phyloP scores from a whole-genome alignment of 1,284 basidiomycete species.

The Afroboletus lepidellus region DNA sequence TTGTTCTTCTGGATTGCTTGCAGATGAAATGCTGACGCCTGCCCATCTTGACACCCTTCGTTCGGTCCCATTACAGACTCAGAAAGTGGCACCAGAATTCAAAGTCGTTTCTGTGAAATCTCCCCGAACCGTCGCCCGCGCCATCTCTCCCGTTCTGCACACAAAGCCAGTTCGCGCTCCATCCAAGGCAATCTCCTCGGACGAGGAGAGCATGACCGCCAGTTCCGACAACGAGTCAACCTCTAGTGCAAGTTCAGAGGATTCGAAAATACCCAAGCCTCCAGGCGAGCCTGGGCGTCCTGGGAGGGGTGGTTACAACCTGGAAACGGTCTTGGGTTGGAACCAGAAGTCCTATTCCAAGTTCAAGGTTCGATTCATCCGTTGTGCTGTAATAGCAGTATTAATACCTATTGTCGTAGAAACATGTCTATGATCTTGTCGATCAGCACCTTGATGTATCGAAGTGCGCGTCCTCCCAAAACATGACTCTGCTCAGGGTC shows the following conservation, averaged over 20 bases:
- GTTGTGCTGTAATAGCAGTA: background rate
- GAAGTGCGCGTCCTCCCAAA: constrained; percentile 9
- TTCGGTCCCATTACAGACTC: background rate
- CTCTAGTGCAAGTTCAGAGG: background rate
- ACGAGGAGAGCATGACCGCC: background rate
- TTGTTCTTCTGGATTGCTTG: background rate
- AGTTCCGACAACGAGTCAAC: background rate
- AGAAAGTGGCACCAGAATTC: background rate
- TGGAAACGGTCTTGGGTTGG: constrained; percentile 6
- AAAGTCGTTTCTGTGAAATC: background rate
- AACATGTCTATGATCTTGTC: background rate
- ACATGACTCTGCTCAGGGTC: background rate
- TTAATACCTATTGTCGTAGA: background rate
- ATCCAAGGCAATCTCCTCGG: background rate
- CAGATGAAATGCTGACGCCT: background rate
- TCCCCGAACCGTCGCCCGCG: background rate
- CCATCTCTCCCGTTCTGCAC: background rate
- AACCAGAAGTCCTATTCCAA: background rate
- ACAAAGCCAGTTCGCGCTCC: background rate
- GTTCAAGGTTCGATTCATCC: background rate
- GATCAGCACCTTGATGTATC: constrained; percentile 8
- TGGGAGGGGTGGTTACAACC: constrained; percentile 13
- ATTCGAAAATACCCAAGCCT: constrained; percentile 11
- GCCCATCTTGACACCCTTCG: background rate
- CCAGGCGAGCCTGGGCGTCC: constrained; percentile 5